Base-by-base conservation (phyloP, 768 basidiomycete genomes). In the Sistotremastrum suecicum region DNA sequence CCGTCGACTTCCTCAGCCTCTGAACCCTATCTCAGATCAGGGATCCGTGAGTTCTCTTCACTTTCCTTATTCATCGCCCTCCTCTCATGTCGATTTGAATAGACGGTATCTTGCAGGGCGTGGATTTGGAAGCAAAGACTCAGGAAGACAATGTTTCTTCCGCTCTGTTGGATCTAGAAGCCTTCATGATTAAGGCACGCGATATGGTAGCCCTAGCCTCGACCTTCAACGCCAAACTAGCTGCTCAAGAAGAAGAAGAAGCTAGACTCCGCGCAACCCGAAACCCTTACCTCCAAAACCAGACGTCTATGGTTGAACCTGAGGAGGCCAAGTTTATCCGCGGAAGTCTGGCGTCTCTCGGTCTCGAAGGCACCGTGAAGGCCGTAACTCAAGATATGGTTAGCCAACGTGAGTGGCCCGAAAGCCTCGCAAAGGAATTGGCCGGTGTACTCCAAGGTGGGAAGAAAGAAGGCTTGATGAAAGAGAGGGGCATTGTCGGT, bases 151-250 rank as follows among this genome's bases (percentile, higher is more conserved):
- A 79, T 51, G 74, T 98, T 65, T 69, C 71, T 29, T 76, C 80
- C 51, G 85, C 90, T 0, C 68, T 97, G 33, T 69, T 78, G 52
- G 95, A 98, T 56, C 72, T 98, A 34, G 89, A 97, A 58, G 83
- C 82, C 0, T 64, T 98, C 40, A 91, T 86, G 83, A 68, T 81
- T 41, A 86, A 92, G 58, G 90, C 91, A 1, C 82, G 78, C 51
- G 89, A 92, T 53, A 94, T 98, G 80, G 91, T 92, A 47, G 75
- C 75, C 32, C 71, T 97, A 28, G 91, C 94, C 3, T 81, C 80
- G 43, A 83, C 92, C 35, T 73, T 98, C 50, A 91, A 88, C 56
- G 77, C 85, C 47, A 84, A 77, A 50, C 69, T 95, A 29, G 79
- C 80, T 5, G 71, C 73, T 0, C 57, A 65, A 7, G 58, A 57